Base-by-base conservation (phyloP, 768 basidiomycete species). In the Leccinum barrowsii region DNA sequence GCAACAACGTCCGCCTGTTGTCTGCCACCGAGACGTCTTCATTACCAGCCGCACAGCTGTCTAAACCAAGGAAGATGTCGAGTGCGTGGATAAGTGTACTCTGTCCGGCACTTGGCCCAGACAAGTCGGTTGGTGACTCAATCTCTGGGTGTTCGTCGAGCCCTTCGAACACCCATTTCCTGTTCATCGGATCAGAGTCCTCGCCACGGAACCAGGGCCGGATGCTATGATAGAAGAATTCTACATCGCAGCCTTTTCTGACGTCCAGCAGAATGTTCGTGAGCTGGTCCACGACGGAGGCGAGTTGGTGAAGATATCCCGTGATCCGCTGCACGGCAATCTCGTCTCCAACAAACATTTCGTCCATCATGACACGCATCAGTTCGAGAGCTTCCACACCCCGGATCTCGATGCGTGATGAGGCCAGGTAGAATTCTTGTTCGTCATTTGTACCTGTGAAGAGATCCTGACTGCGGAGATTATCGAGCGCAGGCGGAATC, bases 331-430 rank as follows among this genome's bases (percentile, higher is more conserved):
- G 80, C 50, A 84, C 71, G 48, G 87, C 85, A 7, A 84, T 81
- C 55, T 79, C 78, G 65, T 90, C 86, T 24, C 82, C 82, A 42
- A 95, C 83, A 78, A 94, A 95, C 28, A 86, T 79, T 71, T 96
- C 94, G 75, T 96, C 92, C 81, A 95, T 86, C 1, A 85, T 89
- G 3, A 80, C 75, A 2, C 89, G 84, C 90, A 97, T 95, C 54
- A 94, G 77, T 40, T 85, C 80, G n/a, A 98, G 84, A 0, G 89
- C 91, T 52, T 87, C 83, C 1, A 90, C 92, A 12, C 94, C 94
- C 24, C 83, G 81, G 17, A 96, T 80, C 70, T 98, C 95, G 66
- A 94, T 91, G 2, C 90, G 83, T 2, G 92, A 85, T 0, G 93
- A 94, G 48, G 86, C 80, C 50, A 96, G 80, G 75, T 91, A 97